Conservation (phyloP, 2,329 filamentous ascomycete species). For the Botrytis sinoallii region DNA sequence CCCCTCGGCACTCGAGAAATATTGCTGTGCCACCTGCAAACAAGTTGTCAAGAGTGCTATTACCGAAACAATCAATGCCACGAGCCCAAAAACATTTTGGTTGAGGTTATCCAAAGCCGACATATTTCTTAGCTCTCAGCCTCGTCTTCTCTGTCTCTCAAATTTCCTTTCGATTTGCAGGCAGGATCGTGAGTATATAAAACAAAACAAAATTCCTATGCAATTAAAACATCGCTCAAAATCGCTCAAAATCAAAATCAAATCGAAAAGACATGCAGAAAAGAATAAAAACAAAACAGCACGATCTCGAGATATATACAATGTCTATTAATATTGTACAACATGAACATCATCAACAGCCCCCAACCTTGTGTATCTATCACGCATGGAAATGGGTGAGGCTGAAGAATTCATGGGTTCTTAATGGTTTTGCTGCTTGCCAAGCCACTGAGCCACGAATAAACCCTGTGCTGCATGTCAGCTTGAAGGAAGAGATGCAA, state of each 20-base stretch:
- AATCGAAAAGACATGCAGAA: neutral
- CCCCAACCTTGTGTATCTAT: neutral
- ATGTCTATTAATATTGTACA: too few species aligned
- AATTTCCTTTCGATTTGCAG: neutral
- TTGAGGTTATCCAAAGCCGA: slow-evolving; percentile 27
- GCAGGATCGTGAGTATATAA: neutral
- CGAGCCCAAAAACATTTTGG: slow-evolving; percentile 35
- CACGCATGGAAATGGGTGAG: neutral
- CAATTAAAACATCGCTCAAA: neutral
- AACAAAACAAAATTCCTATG: neutral
- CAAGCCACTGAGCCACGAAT: slow-evolving; percentile 1
- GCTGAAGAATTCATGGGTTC: neutral
- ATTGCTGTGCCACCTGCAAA: slow-evolving; percentile 39
- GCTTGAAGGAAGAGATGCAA: neutral
- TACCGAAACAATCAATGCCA: slow-evolving; percentile 39
- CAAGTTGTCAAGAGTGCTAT: slow-evolving; percentile 38
- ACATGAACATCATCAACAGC: neutral
- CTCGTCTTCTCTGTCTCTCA: neutral
- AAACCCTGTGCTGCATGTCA: neutral
- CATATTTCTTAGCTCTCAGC: slow-evolving; percentile 8
- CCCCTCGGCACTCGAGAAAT: slow-evolving; percentile 41
- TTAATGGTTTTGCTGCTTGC: neutral
- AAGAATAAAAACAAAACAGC: neutral
- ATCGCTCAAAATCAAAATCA: neutral
- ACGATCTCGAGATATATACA: neutral